Evolutionary conservation across 208 protist genomes (phyloP).

Genomic region (Trypanosoma lewisi): DNA sequence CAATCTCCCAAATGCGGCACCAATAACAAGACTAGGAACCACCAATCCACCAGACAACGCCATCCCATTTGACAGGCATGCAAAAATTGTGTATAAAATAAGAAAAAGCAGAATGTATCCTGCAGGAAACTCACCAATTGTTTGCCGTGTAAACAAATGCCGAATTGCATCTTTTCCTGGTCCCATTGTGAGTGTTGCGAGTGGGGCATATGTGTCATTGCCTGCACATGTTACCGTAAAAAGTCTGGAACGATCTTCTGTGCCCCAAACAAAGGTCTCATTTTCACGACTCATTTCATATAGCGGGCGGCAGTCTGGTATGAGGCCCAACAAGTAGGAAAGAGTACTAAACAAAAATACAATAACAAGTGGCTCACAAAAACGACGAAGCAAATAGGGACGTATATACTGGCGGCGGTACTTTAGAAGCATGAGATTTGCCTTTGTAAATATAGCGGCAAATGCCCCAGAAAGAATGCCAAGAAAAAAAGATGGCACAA

Average conservation of each 20-base stretch:
- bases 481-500: constrained; percentile 86
- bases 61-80: constrained; percentile 69
- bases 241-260: constrained; percentile 45
- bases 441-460: constrained; percentile 87
- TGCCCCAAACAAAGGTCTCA: constrained; percentile 71
- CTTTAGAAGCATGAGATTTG: constrained; percentile 80
- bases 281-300: constrained; percentile 29
- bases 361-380: constrained; percentile 73
- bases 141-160: constrained; percentile 87
- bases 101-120: constrained; percentile 72
- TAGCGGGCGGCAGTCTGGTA: constrained; percentile 40
- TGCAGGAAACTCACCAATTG: constrained; percentile 66
- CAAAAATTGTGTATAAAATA: constrained; percentile 78
- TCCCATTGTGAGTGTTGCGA: constrained; percentile 82
- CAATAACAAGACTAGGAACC: constrained; percentile 89
- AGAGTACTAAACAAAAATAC: constrained; percentile 51
- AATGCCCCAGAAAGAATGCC: constrained; percentile 77
- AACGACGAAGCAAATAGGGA: constrained; percentile 49
- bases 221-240: constrained; percentile 71
- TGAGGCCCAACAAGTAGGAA: constrained; percentile 48
- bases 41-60: constrained; percentile 87
- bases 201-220: constrained; percentile 60
- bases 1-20: constrained; percentile 81
- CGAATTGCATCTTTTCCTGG: constrained; percentile 85
- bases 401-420: constrained; percentile 59